Conservation (phyloP, 2,329 filamentous ascomycete genomes). For the Aureobasidium namibiae region DNA sequence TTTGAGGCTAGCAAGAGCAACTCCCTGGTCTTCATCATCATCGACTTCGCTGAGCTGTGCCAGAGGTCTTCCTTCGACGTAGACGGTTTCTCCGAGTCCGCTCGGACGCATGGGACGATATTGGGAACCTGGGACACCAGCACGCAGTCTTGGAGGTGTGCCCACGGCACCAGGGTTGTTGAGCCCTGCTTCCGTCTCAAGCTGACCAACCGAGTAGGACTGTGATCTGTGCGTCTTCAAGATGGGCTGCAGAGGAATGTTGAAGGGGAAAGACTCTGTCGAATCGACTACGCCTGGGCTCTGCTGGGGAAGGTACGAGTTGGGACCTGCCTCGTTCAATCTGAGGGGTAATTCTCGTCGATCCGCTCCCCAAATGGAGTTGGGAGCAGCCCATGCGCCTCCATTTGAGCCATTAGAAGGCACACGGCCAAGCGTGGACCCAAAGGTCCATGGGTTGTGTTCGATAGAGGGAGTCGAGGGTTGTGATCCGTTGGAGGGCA, state of each 20-base stretch:
- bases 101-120: slow-evolving; percentile 15
- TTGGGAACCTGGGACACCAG: slow-evolving; percentile 14
- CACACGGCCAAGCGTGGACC: slow-evolving; percentile 30
- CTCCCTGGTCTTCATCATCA: slow-evolving; percentile 53
- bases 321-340: not conserved
- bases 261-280: slow-evolving; percentile 59
- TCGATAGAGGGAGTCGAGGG: slow-evolving; percentile 72
- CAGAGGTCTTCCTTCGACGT: slow-evolving; percentile 34
- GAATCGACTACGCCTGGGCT: slow-evolving; percentile 15
- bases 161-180: slow-evolving; percentile 7
- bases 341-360: not conserved
- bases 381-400: not conserved
- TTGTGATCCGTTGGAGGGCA: slow-evolving; percentile 51
- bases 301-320: not conserved
- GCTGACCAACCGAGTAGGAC: slow-evolving; percentile 90
- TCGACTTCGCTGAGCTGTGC: slow-evolving; percentile 64
- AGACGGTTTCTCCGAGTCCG: slow-evolving; percentile 20
- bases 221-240: slow-evolving; percentile 92
- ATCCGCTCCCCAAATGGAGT: slow-evolving; percentile 4
- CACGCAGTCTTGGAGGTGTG: slow-evolving; percentile 20
- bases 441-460: slow-evolving; percentile 14
- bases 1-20: slow-evolving; percentile 21
- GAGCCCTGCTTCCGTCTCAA: slow-evolving; percentile 54
- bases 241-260: slow-evolving; percentile 80
- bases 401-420: slow-evolving; percentile 28